A percentile compares a stretch with the other conserved stretches of the same genome.
phyloP scores from a whole-genome alignment of 768 basidiomycete genomes.

The Leccinum aurantiacum region DNA sequence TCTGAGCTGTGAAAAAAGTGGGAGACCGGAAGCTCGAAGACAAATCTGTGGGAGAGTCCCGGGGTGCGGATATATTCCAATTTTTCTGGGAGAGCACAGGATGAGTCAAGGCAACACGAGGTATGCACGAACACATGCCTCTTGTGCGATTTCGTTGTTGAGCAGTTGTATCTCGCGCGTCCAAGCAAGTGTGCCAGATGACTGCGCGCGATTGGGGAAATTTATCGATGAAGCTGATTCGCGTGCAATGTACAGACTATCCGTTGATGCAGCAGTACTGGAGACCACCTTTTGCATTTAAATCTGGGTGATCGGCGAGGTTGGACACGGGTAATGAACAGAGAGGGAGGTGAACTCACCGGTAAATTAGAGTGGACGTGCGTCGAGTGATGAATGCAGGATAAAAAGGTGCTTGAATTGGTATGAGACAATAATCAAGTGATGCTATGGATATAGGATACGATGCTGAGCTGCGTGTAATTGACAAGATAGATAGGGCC shows the following conservation, averaged over 20 bases:
- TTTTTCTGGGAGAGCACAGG: conserved; percentile 35
- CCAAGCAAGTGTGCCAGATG: conserved; percentile 45
- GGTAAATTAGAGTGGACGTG: conserved; percentile 47
- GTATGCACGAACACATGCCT: conserved; percentile 40
- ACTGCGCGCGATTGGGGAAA: conserved; percentile 31
- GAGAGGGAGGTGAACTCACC: conserved; percentile 32
- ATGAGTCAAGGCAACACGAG: conserved; percentile 26
- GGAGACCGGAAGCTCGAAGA: conserved; percentile 32
- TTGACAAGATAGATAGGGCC: conserved; percentile 39
- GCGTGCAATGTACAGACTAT: conserved; percentile 37
- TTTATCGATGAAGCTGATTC: conserved; percentile 37
- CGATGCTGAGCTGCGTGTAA: conserved; percentile 39
- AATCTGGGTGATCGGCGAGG: conserved; percentile 38
- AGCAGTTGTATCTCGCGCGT: conserved; percentile 41
- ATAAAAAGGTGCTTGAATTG: conserved; percentile 45
- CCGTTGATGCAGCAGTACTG: conserved; percentile 45
- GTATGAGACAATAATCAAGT: conserved; percentile 50
- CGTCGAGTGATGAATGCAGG: conserved; percentile 46
- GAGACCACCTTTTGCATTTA: conserved; percentile 74
- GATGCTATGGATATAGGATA: conserved; percentile 43
- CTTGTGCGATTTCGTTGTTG: conserved; percentile 40
- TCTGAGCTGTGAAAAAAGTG: conserved; percentile 38
- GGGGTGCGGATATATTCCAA: conserved; percentile 45
- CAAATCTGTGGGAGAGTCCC: conserved; percentile 39
- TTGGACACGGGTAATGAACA: conserved; percentile 20